phyloP scores from a whole-genome alignment of 345 rosid species.

The Salix viminalis region DNA sequence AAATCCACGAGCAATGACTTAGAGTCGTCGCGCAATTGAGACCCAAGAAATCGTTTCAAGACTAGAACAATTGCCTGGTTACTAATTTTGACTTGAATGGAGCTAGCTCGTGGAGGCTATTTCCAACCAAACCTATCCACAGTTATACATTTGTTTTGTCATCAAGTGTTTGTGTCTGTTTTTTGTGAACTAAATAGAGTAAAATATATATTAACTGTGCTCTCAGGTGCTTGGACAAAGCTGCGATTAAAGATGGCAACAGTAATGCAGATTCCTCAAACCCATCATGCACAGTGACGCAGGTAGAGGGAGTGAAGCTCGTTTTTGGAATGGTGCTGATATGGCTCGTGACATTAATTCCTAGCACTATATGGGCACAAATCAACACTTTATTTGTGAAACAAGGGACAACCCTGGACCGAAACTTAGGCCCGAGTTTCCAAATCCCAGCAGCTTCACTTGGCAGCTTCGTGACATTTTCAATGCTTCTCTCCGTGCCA shows the following conservation, averaged over 20 bases:
- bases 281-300: conserved; percentile 68
- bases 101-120: too few relatives aligned
- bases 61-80: too few relatives aligned
- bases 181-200: too few relatives aligned
- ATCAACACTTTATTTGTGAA: conserved; percentile 86
- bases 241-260: conserved; percentile 52
- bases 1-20: too few relatives aligned
- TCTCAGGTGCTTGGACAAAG: conserved; percentile 81
- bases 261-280: not conserved
- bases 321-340: conserved; percentile 61
- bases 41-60: too few relatives aligned
- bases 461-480: conserved; percentile 72
- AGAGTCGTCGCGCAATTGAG: too few relatives aligned
- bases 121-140: too few relatives aligned
- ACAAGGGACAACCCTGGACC: conserved; percentile 81
- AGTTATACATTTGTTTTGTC: too few relatives aligned
- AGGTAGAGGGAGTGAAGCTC: conserved; percentile 78
- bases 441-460: conserved; percentile 82
- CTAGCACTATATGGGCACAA: conserved; percentile 87
- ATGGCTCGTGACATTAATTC: conserved; percentile 76
- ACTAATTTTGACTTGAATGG: too few relatives aligned
- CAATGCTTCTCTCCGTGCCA: conserved; percentile 82
- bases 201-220: not conserved
- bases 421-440: conserved; percentile 50
- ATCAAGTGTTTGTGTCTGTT: too few relatives aligned